Conservation (phyloP, 2,329 filamentous ascomycete species). For the Trichoderma hamatum region DNA sequence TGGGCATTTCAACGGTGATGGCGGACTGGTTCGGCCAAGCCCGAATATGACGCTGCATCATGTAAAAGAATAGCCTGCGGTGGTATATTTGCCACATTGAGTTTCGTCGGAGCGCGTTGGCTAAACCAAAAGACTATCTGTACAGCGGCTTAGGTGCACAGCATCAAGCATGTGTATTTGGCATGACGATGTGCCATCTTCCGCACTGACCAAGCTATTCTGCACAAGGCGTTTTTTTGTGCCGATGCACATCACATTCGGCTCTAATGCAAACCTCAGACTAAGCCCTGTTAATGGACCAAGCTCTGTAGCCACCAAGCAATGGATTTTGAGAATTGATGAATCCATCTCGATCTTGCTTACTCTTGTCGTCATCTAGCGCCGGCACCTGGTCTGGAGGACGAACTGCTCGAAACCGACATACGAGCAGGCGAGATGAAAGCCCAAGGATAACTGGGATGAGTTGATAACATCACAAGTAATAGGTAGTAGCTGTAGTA, state of each 20-base stretch:
- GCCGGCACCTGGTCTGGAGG: conserved; percentile 17
- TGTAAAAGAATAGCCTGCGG: not conserved
- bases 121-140: not conserved
- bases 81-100: not conserved
- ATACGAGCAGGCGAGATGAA: not conserved
- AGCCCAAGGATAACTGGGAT: conserved; percentile 11
- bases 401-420: conserved; percentile 10
- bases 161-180: not conserved
- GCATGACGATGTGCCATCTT: not conserved
- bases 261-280: not conserved
- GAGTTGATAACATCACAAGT: not conserved
- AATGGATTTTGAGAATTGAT: not conserved
- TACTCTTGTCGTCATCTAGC: conserved; percentile 22
- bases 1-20: not conserved
- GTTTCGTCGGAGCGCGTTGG: not conserved
- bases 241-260: conserved; percentile 13
- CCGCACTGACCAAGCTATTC: not conserved
- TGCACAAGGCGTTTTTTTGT: conserved; percentile 3
- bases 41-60: not conserved
- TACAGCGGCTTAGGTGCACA: not conserved
- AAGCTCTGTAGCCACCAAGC: not conserved
- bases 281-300: conserved; percentile 4
- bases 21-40: conserved; percentile 1
- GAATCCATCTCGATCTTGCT: conserved; percentile 24
- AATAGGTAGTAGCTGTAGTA: not conserved